Evolutionary conservation across 768 basidiomycete genomes (phyloP).

Genomic region (Mycena galericulata): DNA sequence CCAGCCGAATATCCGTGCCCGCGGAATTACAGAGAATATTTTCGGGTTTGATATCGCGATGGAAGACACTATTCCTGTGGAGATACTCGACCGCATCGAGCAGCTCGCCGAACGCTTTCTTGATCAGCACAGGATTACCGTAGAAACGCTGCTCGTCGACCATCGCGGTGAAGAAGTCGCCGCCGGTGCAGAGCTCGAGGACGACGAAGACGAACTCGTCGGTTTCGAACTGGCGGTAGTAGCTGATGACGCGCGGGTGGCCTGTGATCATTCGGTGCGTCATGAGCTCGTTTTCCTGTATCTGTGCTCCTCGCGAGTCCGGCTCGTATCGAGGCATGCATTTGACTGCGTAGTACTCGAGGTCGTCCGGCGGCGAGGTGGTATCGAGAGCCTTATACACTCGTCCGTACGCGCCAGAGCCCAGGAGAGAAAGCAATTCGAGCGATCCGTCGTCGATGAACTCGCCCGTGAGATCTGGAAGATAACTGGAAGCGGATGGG

Average conservation of each 20-base stretch:
- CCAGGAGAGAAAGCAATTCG: slow-evolving; percentile 56
- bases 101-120: slow-evolving; percentile 62
- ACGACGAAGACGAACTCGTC: slow-evolving; percentile 63
- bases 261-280: slow-evolving; percentile 45
- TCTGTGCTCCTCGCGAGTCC: slow-evolving; percentile 53
- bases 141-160: slow-evolving; percentile 51
- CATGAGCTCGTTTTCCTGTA: slow-evolving; percentile 62
- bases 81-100: slow-evolving; percentile 66
- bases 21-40: slow-evolving; percentile 59
- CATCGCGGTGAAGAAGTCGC: slow-evolving; percentile 63
- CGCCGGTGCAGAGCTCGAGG: slow-evolving; percentile 46
- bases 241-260: slow-evolving; percentile 56
- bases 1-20: slow-evolving; percentile 51
- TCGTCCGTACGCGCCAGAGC: slow-evolving; percentile 40
- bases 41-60: slow-evolving; percentile 71
- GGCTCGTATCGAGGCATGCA: slow-evolving; percentile 58
- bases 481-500: too few relatives aligned
- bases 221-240: slow-evolving; percentile 58
- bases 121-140: slow-evolving; percentile 60
- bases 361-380: neutral
- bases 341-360: slow-evolving; percentile 56
- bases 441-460: slow-evolving; percentile 34
- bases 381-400: slow-evolving; percentile 37
- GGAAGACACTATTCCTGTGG: slow-evolving; percentile 65
- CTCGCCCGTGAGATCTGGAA: too few relatives aligned